Conservation (phyloP, 768 basidiomycete species). For the Hericium alpestre region DNA sequence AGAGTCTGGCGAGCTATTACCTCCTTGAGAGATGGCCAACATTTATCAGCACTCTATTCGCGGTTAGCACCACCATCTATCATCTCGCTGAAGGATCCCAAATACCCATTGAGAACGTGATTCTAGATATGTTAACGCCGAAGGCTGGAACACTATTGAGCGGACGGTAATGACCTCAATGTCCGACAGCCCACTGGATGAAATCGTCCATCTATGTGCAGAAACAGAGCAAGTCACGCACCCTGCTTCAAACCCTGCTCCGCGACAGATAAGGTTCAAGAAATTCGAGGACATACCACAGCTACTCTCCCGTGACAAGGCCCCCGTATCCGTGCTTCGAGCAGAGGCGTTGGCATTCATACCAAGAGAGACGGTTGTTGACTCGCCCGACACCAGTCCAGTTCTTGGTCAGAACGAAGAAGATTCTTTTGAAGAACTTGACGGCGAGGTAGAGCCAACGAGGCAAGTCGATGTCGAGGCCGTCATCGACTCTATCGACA, state of each 20-base stretch:
- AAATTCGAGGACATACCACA: neutral
- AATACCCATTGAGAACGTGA: neutral
- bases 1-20: too few species aligned
- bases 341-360: too few species aligned
- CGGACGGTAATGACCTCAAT: neutral
- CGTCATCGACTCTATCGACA: conserved; percentile 5
- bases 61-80: too few species aligned
- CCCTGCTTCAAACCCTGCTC: neutral
- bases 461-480: neutral
- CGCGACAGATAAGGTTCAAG: conserved; percentile 3
- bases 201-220: conserved; percentile 6
- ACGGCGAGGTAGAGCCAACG: conserved; percentile 3
- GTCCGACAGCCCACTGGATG: neutral
- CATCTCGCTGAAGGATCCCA: too few species aligned
- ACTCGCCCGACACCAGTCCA: too few species aligned
- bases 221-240: neutral
- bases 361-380: neutral
- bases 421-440: neutral
- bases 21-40: too few species aligned
- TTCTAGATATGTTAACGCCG: neutral
- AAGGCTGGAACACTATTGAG: neutral
- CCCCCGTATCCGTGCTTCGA: conserved; percentile 1
- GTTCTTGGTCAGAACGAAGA: too few species aligned
- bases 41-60: too few species aligned
- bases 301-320: conserved; percentile 3